phyloP scores from a whole-genome alignment of 179 eudicot genomes.

The Beta corolliflora region DNA sequence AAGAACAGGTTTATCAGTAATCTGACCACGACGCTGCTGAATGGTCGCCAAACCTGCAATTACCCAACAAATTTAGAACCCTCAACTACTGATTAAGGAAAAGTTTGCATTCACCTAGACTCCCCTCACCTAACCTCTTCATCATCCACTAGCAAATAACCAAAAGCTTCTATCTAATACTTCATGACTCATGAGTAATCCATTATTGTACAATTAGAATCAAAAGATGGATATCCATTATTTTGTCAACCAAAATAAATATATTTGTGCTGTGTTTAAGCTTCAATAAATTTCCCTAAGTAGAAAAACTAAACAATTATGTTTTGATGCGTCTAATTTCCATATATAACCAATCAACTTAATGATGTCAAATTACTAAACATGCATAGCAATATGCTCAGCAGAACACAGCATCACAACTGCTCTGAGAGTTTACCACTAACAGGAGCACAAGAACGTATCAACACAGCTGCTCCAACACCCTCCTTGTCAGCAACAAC shows the following conservation, averaged over 20 bases:
- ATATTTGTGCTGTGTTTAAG: not conserved
- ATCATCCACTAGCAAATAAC: not conserved
- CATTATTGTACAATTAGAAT: not conserved
- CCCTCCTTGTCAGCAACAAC: slow-evolving; percentile 93
- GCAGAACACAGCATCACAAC: not conserved
- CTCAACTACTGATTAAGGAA: not conserved
- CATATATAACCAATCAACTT: not conserved
- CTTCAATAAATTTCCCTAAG: too few relatives aligned
- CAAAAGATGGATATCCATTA: not conserved
- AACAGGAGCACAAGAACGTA: slow-evolving; percentile 91
- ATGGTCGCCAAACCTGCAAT: slow-evolving; percentile 75
- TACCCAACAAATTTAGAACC: slow-evolving; percentile 23
- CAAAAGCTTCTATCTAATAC: not conserved
- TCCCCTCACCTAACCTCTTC: not conserved
- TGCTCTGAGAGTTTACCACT: slow-evolving; percentile 44
- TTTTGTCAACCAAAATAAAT: not conserved
- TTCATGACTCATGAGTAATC: not conserved
- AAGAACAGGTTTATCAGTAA: slow-evolving; percentile 83
- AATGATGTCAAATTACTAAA: not conserved
- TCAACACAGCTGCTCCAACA: slow-evolving; percentile 83
- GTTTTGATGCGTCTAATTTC: not conserved
- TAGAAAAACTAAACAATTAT: too few relatives aligned
- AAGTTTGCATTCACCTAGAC: not conserved
- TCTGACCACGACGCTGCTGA: slow-evolving; percentile 81
- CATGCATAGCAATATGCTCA: not conserved